Evolutionary conservation across 495 filamentous ascomycete genomes (phyloP).

Genomic region (Ascodesmis nigricans): DNA sequence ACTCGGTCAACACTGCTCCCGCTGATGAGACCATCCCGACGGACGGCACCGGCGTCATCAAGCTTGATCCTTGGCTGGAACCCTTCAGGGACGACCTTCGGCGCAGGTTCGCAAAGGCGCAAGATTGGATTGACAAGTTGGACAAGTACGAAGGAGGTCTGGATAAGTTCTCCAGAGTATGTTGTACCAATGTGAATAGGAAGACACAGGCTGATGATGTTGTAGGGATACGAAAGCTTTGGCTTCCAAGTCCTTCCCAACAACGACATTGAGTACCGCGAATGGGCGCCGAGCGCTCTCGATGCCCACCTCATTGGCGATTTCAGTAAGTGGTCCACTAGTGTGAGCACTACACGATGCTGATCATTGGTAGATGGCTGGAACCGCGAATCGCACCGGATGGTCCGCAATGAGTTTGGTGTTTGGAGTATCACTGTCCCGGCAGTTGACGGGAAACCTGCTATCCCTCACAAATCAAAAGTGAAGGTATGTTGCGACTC

Average conservation of each 20-base stretch:
- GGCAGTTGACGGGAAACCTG: constrained; percentile 44
- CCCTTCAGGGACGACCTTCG: constrained; percentile 64
- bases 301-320: constrained; percentile 80
- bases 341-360: background rate
- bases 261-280: constrained; percentile 70
- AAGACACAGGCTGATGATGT: background rate
- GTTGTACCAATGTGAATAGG: constrained; percentile 12
- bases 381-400: constrained; percentile 58
- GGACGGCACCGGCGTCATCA: constrained; percentile 45
- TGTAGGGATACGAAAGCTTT: constrained; percentile 61
- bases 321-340: constrained; percentile 46
- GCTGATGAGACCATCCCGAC: constrained; percentile 5
- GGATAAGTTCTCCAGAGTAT: constrained; percentile 73
- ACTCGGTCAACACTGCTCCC: background rate
- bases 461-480: constrained; percentile 82
- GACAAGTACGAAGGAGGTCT: constrained; percentile 68
- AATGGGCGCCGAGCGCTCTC: constrained; percentile 86
- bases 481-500: constrained; percentile 42
- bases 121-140: constrained; percentile 69
- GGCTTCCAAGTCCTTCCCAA: constrained; percentile 60
- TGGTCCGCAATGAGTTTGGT: constrained; percentile 70
- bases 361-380: constrained; percentile 46
- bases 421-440: constrained; percentile 68
- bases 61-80: constrained; percentile 73
- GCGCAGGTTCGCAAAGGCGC: constrained; percentile 54